Evolutionary conservation across 2,329 filamentous ascomycete species (phyloP), one percentile per base, ranked within the genome.

Genomic region (Penicillium thymicola): DNA sequence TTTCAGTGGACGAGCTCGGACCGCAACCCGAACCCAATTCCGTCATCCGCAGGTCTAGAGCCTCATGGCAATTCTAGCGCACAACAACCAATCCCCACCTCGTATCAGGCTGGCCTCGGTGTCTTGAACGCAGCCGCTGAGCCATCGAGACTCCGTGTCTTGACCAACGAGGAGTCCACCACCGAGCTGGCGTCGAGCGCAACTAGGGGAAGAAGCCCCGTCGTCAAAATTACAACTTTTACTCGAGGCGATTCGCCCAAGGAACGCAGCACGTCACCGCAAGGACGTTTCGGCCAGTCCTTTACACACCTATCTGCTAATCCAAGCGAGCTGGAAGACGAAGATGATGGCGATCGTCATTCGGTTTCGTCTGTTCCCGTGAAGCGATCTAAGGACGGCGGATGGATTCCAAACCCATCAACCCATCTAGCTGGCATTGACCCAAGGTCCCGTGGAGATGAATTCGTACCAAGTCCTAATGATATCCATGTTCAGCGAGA

Each of bases 401-500:
- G 77, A 1, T 82, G 79, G 80, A 59, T 76, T 18, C 69, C 66
- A 3, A 69, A 74, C 50, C 54, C 64, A 23, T 57, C 58, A 5
- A 77, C 74, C 18, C 75, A 76, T 10, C 76, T 79, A 47, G 69
- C 70, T 45, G 80, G 81, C 13, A 62, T 83, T 32, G 77, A 74
- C 37, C 82, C 82, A 9, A 65, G 71, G 6, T 71, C 76, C 36
- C 76, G 82, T 43, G 74, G 72, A 5, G 68, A 79, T 51, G 69
- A 72, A 16, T 75, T 74, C 44, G 72, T 82, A 4, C 75, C 74
- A 14, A 83, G 76, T 47, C 71, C 82, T 8, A 80, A 81, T 46
- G 81, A 85, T 27, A 70, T 82, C 47, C 75, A 78, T 46, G 71
- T 77, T 42, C 71, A 77, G 55, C 75, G 78, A 48, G 71, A 77